Evolutionary conservation across 2,329 filamentous ascomycete genomes (phyloP), one percentile per base, ranked within the genome.

Genomic region (Alternaria gansuensis): DNA sequence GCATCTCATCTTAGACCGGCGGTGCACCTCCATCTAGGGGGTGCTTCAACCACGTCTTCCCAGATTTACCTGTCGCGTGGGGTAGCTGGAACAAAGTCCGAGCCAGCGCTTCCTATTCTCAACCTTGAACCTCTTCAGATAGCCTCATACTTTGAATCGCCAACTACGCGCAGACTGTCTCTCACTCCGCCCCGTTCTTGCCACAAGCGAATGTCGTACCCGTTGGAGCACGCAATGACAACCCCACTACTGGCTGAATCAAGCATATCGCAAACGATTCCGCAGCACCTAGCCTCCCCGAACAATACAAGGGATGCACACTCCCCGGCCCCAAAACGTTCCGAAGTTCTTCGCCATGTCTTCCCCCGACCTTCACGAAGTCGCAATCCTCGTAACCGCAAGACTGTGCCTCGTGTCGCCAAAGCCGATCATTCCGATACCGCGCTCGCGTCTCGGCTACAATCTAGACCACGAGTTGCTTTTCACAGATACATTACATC

Each of bases 61-160:
- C 77, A 82, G 59, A 82, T 82, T 34, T 72, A 81, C 54, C 74
- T 83, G 49, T 82, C 81, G 24, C 69, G 80, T 53, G 80, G 77
- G 52, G 78, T 82, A 59, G 80, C 80, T 40, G 74, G 69, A 29
- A 72, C 75, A 31, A 64, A 74, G 54, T 73, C 73, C 28, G 64
- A 69, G 39, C 63, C 70, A 36, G 54, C 62, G n/a, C 60, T 69
- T 64, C 62, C 72, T 54, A n/a, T 63, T 39, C 39, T 59, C 14
- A 44, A 62, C 31, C 44, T 56, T 26, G 52, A 63, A 13, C 54
- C 61, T 59, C 51, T 63, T 31, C 59, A 58, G 36, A 45, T 63
- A 29, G 54, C 59, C 5, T 65, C 65, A 3, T 65, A 60, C 48
- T 61, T 65, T 48, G 57, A 69, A 33, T 70, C 67, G 24, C 48